Conservation (phyloP, 768 basidiomycete genomes). For the Lactarius quietus region DNA sequence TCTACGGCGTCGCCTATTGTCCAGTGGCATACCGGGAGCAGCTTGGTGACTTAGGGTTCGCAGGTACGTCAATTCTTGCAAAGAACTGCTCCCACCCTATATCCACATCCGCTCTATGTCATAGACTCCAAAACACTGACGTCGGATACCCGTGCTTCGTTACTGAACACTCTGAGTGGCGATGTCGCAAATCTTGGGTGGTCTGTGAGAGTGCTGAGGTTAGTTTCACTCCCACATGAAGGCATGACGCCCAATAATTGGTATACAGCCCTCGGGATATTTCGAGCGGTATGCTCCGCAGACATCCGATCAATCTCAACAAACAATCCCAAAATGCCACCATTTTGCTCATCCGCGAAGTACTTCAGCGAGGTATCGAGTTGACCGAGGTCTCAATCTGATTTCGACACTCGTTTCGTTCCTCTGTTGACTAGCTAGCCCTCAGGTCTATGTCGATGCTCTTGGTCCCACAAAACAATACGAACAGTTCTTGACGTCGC, state of each 20-base stretch:
- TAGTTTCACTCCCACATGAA: not conserved
- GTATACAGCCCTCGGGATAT: slow-evolving; percentile 79
- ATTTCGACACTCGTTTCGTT: not conserved
- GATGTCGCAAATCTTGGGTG: slow-evolving; percentile 72
- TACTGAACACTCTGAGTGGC: slow-evolving; percentile 65
- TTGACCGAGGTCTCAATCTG: slow-evolving; percentile 61
- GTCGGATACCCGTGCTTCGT: slow-evolving; percentile 56
- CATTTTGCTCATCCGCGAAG: slow-evolving; percentile 78
- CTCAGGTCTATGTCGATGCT: slow-evolving; percentile 90
- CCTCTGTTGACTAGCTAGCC: not conserved
- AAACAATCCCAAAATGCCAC: slow-evolving; percentile 88
- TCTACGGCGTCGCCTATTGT: slow-evolving; percentile 95
- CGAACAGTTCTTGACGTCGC: slow-evolving; percentile 71
- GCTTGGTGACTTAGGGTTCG: slow-evolving; percentile 82
- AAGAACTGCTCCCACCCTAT: not conserved
- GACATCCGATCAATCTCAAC: slow-evolving; percentile 83
- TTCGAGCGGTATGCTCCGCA: slow-evolving; percentile 84
- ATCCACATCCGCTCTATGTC: not conserved
- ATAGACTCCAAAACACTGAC: slow-evolving; percentile 92
- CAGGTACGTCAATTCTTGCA: slow-evolving; percentile 49
- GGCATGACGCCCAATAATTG: slow-evolving; percentile 15
- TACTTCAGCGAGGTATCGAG: slow-evolving; percentile 74
- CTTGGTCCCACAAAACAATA: slow-evolving; percentile 85
- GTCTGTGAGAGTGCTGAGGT: slow-evolving; percentile 63
- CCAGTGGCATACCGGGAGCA: slow-evolving; percentile 70